Base-by-base conservation (phyloP, 306 rosid genomes). In the Cucumis melo region DNA sequence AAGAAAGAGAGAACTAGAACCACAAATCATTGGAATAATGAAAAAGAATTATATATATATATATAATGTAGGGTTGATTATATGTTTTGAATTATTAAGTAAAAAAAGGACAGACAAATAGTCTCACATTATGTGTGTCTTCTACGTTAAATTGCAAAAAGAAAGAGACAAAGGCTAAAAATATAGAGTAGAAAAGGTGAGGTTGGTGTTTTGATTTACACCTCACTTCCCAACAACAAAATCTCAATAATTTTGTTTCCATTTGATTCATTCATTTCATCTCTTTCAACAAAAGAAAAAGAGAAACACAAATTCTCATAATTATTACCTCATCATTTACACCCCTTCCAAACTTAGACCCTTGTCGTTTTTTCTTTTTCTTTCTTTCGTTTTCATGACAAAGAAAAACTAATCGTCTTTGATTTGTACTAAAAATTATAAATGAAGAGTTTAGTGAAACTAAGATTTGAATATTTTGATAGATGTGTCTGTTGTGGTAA, bases 171-270 rank as follows among this genome's bases (percentile, higher is more conserved):
- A 85, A 81, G 61, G 81, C 61, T 62, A 73, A 75, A 80, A 63
- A 81, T 82, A 87, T 83, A 87, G 93, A 88, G 89, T 71, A 27
- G 59, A 62, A 70, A 72, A 48, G n/a, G 5, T 73, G 77, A 55
- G 79, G 27, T 75, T 78, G 89, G 76, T 85, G 79, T 86, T 87
- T 74, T 77, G 75, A 16, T 48, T 73, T 73, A 53, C 75, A 71
- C 41, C 80, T 24, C 54, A 82, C 56, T 73, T 61, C 77, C 84
- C 91, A 89, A 87, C 91, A 88, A 78, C 85, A 84, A 86, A 89
- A 88, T 87, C 86, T 80, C 72, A 85, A 88, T 87, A 89, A 32
- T 78, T 70, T 82, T 78, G 85, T 82, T 81, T 79, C 83, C 77
- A 15, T 76, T 48, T 71, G 21, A 50, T 23, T 8, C 76, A 24